Base-by-base conservation (phyloP, 495 filamentous ascomycete genomes). In the Tuber borchii region DNA sequence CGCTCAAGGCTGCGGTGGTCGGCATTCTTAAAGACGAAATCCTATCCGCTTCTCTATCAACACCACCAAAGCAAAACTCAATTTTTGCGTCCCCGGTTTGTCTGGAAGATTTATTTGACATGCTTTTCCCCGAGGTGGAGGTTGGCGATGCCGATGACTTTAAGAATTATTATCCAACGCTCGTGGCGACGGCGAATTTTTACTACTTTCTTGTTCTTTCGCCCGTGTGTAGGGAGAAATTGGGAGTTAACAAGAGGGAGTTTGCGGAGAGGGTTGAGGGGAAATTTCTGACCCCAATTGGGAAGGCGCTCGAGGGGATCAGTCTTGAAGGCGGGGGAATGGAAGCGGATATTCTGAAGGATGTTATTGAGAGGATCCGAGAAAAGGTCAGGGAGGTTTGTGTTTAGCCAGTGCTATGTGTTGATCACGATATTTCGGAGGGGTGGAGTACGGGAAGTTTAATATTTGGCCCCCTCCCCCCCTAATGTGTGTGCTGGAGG, bases 21-120 rank as follows among this genome's bases (percentile, higher is more conserved):
- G 88, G 88, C 39, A 97, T 96, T 92, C 85, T 97, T 6, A 94
- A 94, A 82, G 90, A 94, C 71, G 95, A 97, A 83, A 88, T 95
- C 56, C 74, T 78, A 40, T 56, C 73, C 39, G 79, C 79, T 26
- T 80, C 83, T 39, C 80, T 76, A 2, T 79, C 78, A 37, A 61
- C 70, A 46, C 77, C 79, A 14, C 56, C 48, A 16, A 74, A 75
- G 10, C 61, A 70, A 37, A 77, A 40, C 70, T 82, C 77, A 31
- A 82, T 82, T 22, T 82, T 82, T 39, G 78, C 77, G 9, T 79
- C 74, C 46, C 68, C 77, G 8, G 70, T 82, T 44, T 79, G 78
- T 26, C 71, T 82, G 16, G 71, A 82, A 31, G 81, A 82, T 20
- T 70, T 82, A 20, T 82, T 77, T 37, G 16, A 78, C 3, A 73